Evolutionary conservation across 176 grass and related monocot species (phyloP), one percentile per base, ranked within the genome.

Genomic region (Zoysia japonica): DNA sequence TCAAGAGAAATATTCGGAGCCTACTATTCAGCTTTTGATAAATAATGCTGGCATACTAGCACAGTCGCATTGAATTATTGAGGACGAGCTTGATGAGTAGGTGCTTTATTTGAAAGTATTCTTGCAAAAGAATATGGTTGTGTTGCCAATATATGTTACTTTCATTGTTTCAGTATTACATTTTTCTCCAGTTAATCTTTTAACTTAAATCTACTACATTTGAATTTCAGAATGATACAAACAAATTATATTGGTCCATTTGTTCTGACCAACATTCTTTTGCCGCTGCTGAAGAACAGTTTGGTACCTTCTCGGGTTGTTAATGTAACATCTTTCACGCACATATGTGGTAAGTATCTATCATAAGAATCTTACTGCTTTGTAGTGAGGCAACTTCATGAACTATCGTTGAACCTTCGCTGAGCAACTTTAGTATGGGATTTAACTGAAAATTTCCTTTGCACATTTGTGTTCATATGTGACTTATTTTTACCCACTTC

Each of bases 31-130:
- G 72, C 87, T 98, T 73, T 83, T 98, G 77, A 76, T 98, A 68
- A 98, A 98, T 68, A 94, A 92, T 89, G 95, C 95, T 64, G 95
- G 92, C 39, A 94, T 91, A n/a, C 88, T 98, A 85, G 95, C 92
- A 6, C 92, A 89, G 68, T 89, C 83, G 0, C 84, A 51, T 64
- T 20, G 92, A 84, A 55, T 89, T 82, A 94, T 90, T 1, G 78
- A 78, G 14, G 92, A 98, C 14, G 84, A 90, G 51, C 82, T 93
- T 81, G 92, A 94, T 36, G 81, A 92, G 95, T 98, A 93, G 6
- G 93, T 71, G 37, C 46, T 84, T 80, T 46, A 5, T 72, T 68
- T 88, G n/a, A 61, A 71, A 55, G 9, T 76, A 1, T 66, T 61
- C 7, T 76, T 40, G 2, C 9, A 47, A 36, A 71, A 45, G 11